Evolutionary conservation across 169 alveolate species (phyloP), one percentile per base, ranked within the genome.

Genomic region (Babesia divergens): DNA sequence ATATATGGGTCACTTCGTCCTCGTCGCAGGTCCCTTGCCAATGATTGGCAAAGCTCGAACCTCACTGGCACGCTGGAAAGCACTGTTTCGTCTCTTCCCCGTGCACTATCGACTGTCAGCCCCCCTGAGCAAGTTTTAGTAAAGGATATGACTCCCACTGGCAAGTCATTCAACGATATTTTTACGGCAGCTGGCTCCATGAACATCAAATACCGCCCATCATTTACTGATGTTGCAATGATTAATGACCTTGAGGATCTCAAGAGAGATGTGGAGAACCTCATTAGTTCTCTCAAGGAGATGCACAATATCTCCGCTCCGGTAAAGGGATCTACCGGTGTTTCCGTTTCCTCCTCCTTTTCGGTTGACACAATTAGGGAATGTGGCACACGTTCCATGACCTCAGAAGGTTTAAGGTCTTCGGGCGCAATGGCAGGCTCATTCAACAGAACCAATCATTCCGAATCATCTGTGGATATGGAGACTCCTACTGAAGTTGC

Each of bases 1-100:
- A 71, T 86, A 37, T 86, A 86, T 53, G 85, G 79, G 9, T 11
- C 49, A 3, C 18, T 37, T 11, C 55, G 42, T 20, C 69, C 51
- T 14, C 50, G 72, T 5, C 69, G 80, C 65, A 24, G 82, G 3
- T 49, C 74, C 4, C 9, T 59, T 0, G 80, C 70, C 47, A 38
- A 24, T 18, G 85, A 76, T 28, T 76, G 85, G 85, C 58, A 50
- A 18, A 59, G 58, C 28, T 34, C 40, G 20, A 1, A 40, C 26
- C 49, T 47, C 46, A 20, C 47, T 5, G 18, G 44, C 6, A 20
- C 72, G 47, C 46, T 18, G 11, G 53, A 8, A n/a, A 28, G 59
- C 4, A 16, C 35, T 5, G n/a, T 18, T 2, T 6, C 59, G 31
- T 28, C 69, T 0, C 5, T 9, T n/a, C 44, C 11, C n/a, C 24